Conservation (phyloP, 306 rosid genomes). For the Echinosophora koreensis region DNA sequence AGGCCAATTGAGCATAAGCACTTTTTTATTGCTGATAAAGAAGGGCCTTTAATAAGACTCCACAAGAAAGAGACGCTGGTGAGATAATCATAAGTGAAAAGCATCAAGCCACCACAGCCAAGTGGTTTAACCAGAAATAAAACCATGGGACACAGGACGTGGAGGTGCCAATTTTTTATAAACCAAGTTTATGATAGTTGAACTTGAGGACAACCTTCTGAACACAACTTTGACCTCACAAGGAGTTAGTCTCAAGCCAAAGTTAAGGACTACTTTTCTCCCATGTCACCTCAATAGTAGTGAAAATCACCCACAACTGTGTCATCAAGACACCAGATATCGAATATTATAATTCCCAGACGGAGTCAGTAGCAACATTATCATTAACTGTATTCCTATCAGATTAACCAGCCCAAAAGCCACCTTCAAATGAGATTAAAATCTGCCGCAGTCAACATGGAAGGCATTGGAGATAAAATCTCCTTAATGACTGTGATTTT, state of each 20-base stretch:
- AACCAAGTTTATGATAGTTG: background rate
- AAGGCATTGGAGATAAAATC: too few species aligned
- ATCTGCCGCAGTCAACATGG: background rate
- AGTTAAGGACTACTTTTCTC: too few species aligned
- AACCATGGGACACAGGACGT: background rate
- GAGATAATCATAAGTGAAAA: too few species aligned
- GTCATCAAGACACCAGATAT: background rate
- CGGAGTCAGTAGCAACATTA: background rate
- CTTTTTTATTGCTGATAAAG: too few species aligned
- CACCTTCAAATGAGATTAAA: background rate
- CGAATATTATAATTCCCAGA: constrained; percentile 1
- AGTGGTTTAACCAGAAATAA: background rate
- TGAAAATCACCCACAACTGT: background rate
- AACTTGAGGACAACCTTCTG: background rate
- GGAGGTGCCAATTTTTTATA: background rate
- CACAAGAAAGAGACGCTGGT: too few species aligned
- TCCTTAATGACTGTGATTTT: too few species aligned
- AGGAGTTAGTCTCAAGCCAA: background rate
- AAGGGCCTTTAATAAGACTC: too few species aligned
- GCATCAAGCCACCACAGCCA: too few species aligned
- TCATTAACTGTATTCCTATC: background rate
- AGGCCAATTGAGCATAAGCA: too few species aligned
- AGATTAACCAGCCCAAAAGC: background rate
- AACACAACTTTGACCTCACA: background rate
- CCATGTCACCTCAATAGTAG: background rate